Evolutionary conservation across 148 eudicot genomes (phyloP).

Genomic region (Pouteria glomerata): DNA sequence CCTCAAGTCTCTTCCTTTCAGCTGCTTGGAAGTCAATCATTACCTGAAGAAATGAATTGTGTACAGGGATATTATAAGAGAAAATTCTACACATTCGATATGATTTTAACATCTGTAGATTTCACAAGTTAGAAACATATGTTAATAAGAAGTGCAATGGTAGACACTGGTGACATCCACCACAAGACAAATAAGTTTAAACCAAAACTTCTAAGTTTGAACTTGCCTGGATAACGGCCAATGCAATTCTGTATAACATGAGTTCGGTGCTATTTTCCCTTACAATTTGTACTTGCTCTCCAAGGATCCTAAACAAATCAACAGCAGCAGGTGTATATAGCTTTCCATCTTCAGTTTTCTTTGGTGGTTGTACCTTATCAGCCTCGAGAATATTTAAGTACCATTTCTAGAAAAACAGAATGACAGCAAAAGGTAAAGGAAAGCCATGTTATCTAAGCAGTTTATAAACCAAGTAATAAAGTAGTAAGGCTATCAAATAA

Average conservation of each 20-base stretch:
- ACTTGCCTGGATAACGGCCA: slow-evolving; percentile 91
- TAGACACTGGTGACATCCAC: not conserved
- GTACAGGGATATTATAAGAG: not conserved
- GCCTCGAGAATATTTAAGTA: slow-evolving; percentile 89
- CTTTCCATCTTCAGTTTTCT: slow-evolving; percentile 91
- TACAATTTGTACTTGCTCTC: slow-evolving; percentile 97
- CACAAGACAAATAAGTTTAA: too few species aligned
- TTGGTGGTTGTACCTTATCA: slow-evolving; percentile 94
- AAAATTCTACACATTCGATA: not conserved
- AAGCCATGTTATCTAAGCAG: not conserved
- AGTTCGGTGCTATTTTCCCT: slow-evolving; percentile 95
- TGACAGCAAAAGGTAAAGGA: slow-evolving; percentile 3
- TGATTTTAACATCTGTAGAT: not conserved
- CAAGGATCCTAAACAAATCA: slow-evolving; percentile 89
- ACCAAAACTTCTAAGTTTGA: not conserved
- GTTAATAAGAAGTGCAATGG: not conserved
- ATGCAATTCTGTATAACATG: slow-evolving; percentile 93
- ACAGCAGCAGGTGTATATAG: slow-evolving; percentile 97
- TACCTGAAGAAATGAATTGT: slow-evolving; percentile 41
- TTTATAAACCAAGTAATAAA: not conserved
- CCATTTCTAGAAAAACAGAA: slow-evolving; percentile 76
- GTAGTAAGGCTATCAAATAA: not conserved
- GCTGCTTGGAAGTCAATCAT: slow-evolving; percentile 99
- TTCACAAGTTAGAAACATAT: not conserved
- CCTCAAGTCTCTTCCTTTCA: slow-evolving; percentile 86